phyloP scores from a whole-genome alignment of 176 grass and related monocot genomes.

The Ananas comosus region DNA sequence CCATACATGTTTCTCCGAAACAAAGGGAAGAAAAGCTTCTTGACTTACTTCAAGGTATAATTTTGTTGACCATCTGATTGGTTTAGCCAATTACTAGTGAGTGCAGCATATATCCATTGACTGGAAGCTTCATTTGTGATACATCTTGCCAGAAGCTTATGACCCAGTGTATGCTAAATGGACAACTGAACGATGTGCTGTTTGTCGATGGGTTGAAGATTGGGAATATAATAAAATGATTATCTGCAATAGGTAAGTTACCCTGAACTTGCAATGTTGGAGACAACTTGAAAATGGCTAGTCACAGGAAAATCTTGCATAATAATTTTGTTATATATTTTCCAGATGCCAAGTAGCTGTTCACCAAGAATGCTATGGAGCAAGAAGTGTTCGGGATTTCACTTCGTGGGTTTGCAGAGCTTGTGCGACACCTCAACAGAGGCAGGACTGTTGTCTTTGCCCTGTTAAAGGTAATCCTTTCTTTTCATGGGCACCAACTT shows the following conservation, averaged over 20 bases:
- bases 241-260: conserved; percentile 86
- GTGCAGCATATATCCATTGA: neutral
- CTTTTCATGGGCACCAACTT: neutral
- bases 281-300: neutral
- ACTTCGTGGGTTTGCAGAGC: conserved; percentile 91
- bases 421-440: conserved; percentile 52
- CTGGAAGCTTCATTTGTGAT: neutral
- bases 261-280: neutral
- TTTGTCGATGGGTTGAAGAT: conserved; percentile 96
- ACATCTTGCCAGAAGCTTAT: conserved; percentile 42
- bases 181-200: conserved; percentile 89
- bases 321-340: conserved; percentile 12
- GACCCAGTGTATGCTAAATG: conserved; percentile 73
- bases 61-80: conserved; percentile 8
- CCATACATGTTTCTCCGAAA: conserved; percentile 21
- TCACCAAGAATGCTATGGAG: conserved; percentile 96
- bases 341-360: conserved; percentile 91
- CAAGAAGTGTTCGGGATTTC: conserved; percentile 48
- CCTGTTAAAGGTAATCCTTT: conserved; percentile 72
- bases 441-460: conserved; percentile 76
- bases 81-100: neutral
- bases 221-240: conserved; percentile 99
- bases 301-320: neutral
- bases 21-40: conserved; percentile 40
- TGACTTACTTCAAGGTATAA: conserved; percentile 21